phyloP scores from a whole-genome alignment of 176 grass and related monocot species.

The Oryza glumipatula region DNA sequence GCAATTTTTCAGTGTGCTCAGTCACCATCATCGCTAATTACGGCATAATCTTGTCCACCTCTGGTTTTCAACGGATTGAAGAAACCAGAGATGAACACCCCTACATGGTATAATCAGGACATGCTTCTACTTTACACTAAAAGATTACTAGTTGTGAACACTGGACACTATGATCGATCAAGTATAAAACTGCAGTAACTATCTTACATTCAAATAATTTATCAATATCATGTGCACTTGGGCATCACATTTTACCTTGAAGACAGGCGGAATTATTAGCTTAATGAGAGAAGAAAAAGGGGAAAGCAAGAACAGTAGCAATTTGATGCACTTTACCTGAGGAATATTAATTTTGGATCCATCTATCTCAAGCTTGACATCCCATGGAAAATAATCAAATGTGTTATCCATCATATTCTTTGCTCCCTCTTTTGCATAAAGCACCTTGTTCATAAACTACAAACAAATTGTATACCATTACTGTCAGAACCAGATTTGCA shows the following conservation, averaged over 20 bases:
- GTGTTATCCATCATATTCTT: conserved; percentile 95
- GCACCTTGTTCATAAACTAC: conserved; percentile 93
- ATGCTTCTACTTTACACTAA: conserved; percentile 20
- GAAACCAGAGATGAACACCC: no score
- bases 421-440: conserved; percentile 98
- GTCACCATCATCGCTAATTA: no score
- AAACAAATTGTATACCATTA: conserved; percentile 33
- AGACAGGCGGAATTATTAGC: conserved; percentile 17
- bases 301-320: neutral
- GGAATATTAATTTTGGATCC: conserved; percentile 77
- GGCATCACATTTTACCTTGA: neutral
- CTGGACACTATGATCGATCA: neutral
- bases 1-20: no score
- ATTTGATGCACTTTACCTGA: conserved; percentile 52
- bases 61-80: no score
- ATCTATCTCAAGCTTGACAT: conserved; percentile 91
- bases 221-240: conserved; percentile 14
- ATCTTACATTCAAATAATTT: neutral
- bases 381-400: conserved; percentile 81
- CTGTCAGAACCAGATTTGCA: neutral
- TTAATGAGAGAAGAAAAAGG: conserved; percentile 9
- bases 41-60: no score
- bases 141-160: neutral
- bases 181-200: neutral
- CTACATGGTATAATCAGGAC: neutral